A percentile compares a stretch with the other conserved stretches of the same genome.
Conservation (phyloP, 345 rosid genomes). For the Lepidium africanum region DNA sequence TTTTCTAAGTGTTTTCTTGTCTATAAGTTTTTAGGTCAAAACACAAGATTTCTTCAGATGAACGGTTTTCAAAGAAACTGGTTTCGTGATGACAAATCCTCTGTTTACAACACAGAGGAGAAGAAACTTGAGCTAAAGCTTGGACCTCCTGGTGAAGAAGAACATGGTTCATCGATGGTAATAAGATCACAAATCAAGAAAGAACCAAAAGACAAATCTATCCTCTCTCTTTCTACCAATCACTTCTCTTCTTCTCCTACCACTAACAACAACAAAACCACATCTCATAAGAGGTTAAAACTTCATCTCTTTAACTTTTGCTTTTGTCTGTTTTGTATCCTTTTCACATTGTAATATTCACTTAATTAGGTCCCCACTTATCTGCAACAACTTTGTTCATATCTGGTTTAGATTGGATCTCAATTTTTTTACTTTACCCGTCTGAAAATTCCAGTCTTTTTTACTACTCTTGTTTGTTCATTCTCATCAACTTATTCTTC, state of each 20-base stretch:
- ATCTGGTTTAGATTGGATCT: conserved; percentile 19
- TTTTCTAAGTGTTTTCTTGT: neutral
- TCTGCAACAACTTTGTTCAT: conserved; percentile 15
- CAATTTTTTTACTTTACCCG: neutral
- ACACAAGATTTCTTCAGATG: conserved; percentile 21
- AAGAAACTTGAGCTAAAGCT: conserved; percentile 91
- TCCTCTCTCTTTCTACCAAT: conserved; percentile 36
- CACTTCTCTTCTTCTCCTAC: conserved; percentile 30
- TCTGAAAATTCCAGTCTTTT: neutral
- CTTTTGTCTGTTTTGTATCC: conserved; percentile 18
- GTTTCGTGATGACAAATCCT: conserved; percentile 23
- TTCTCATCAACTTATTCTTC: neutral
- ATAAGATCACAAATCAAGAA: conserved; percentile 1
- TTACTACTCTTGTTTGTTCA: neutral
- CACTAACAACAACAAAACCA: conserved; percentile 21
- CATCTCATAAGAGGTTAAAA: conserved; percentile 27
- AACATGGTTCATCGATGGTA: conserved; percentile 26
- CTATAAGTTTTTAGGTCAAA: neutral
- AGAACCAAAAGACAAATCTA: conserved; percentile 37
- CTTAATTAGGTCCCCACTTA: conserved; percentile 28
- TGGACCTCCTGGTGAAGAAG: conserved; percentile 66
- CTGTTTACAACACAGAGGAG: conserved; percentile 46
- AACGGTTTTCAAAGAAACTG: conserved; percentile 45
- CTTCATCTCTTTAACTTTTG: conserved; percentile 1
- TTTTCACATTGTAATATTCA: conserved; percentile 39